Percentiles rank a stretch among this genome's conserved stretches.
phyloP scores from a whole-genome alignment of 2,329 filamentous ascomycete species.

The Penicillium sp. region DNA sequence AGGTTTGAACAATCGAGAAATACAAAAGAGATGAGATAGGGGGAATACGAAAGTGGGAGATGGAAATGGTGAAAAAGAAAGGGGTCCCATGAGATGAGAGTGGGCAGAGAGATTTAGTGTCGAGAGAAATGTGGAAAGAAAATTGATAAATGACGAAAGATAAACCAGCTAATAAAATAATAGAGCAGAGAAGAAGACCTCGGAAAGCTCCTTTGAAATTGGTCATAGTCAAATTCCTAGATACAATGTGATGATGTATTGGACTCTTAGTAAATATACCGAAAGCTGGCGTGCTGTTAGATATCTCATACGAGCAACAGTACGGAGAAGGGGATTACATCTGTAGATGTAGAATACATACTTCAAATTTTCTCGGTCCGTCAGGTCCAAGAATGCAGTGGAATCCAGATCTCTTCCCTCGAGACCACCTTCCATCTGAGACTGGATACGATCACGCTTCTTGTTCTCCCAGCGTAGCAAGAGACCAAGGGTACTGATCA shows the following conservation, averaged over 20 bases:
- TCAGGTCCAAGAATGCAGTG: slow-evolving; percentile 57
- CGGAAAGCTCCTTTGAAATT: background rate
- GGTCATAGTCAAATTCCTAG: background rate
- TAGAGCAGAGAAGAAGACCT: too few species aligned
- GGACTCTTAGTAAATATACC: slow-evolving; percentile 16
- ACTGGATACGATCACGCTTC: slow-evolving; percentile 52
- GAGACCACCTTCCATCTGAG: slow-evolving; percentile 47
- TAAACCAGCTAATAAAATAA: too few species aligned
- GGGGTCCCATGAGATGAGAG: too few species aligned
- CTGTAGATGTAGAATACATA: slow-evolving; percentile 16
- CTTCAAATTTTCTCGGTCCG: slow-evolving; percentile 56
- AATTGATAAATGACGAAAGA: too few species aligned
- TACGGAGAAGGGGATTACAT: background rate
- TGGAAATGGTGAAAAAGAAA: too few species aligned
- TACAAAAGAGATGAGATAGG: too few species aligned
- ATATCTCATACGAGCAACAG: background rate
- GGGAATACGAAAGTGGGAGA: too few species aligned
- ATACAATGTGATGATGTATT: background rate
- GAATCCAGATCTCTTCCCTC: slow-evolving; percentile 50
- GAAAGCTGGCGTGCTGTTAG: slow-evolving; percentile 14
- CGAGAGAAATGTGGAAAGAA: too few species aligned
- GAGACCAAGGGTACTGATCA: slow-evolving; percentile 50
- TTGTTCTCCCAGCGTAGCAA: slow-evolving; percentile 53
- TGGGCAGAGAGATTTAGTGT: too few species aligned
- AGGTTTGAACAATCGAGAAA: too few species aligned